Percentiles rank a stretch among this genome's conserved stretches.
phyloP scores from a whole-genome alignment of 805 yeast genomes.

The Candida odintsovae region DNA sequence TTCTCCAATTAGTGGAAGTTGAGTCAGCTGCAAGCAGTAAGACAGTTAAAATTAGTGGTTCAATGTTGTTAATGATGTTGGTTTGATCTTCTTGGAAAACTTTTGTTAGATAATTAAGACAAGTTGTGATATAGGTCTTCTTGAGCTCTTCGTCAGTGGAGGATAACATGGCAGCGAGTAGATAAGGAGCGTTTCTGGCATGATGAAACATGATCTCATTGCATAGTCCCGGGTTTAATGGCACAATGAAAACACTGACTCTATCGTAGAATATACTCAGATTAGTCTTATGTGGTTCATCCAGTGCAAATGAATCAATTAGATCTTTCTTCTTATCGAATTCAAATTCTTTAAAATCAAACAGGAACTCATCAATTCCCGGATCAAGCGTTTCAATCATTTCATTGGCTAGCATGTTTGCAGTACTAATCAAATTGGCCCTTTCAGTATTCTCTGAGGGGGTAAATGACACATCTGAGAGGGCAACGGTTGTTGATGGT shows the following conservation, averaged over 20 bases:
- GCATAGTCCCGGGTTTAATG: constrained; percentile 35
- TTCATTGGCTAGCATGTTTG: constrained; percentile 19
- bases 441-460: constrained; percentile 7
- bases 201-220: constrained; percentile 45
- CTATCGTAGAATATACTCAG: constrained; percentile 20
- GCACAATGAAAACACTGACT: constrained; percentile 18
- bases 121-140: constrained; percentile 42
- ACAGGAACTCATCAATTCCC: constrained; percentile 14
- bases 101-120: constrained; percentile 36
- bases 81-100: constrained; percentile 33
- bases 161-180: constrained; percentile 53
- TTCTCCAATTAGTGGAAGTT: constrained; percentile 50
- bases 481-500: not conserved
- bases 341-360: constrained; percentile 12
- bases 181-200: constrained; percentile 42
- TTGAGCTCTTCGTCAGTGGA: constrained; percentile 38
- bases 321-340: constrained; percentile 17
- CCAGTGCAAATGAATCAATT: constrained; percentile 16
- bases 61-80: constrained; percentile 46
- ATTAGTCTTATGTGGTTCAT: constrained; percentile 19
- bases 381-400: constrained; percentile 18
- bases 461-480: constrained; percentile 8
- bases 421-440: constrained; percentile 16
- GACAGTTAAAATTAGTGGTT: constrained; percentile 60
- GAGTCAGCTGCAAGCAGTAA: constrained; percentile 60